phyloP scores from a whole-genome alignment of 75 land plant species.

The Cryptomeria japonica region DNA sequence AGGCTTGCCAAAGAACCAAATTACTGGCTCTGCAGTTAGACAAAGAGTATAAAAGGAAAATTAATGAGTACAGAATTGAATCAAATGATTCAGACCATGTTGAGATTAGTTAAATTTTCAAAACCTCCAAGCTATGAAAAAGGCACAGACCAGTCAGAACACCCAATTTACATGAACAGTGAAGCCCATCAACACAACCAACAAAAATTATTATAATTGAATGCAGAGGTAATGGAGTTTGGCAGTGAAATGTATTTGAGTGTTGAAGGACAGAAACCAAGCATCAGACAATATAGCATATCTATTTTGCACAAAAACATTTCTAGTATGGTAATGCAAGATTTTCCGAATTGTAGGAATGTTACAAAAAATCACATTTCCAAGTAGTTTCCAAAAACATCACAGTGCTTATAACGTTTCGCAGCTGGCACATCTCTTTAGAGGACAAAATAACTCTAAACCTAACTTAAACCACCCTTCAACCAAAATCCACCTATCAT shows the following conservation, averaged over 20 bases:
- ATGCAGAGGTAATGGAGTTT: neutral
- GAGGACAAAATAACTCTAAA: no score
- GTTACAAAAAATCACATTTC: no score
- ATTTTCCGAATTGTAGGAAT: no score
- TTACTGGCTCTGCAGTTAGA: neutral
- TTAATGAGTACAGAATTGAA: neutral
- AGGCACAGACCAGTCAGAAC: neutral
- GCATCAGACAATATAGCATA: neutral
- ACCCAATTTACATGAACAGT: neutral
- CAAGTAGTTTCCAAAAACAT: no score
- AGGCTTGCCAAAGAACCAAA: neutral
- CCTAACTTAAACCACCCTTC: no score
- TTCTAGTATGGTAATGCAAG: no score
- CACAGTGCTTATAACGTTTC: no score
- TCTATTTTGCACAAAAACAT: no score
- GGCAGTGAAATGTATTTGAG: neutral
- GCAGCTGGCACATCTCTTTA: no score
- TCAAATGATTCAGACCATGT: neutral
- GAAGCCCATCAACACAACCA: neutral
- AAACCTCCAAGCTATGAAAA: neutral
- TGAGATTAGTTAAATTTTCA: neutral
- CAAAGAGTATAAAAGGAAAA: neutral
- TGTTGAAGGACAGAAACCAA: neutral
- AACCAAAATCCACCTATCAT: no score
- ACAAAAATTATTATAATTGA: neutral